Evolutionary conservation across 1,284 basidiomycete species (phyloP), one percentile per base, ranked within the genome.

Genomic region (Trichosporon coremiiforme): DNA sequence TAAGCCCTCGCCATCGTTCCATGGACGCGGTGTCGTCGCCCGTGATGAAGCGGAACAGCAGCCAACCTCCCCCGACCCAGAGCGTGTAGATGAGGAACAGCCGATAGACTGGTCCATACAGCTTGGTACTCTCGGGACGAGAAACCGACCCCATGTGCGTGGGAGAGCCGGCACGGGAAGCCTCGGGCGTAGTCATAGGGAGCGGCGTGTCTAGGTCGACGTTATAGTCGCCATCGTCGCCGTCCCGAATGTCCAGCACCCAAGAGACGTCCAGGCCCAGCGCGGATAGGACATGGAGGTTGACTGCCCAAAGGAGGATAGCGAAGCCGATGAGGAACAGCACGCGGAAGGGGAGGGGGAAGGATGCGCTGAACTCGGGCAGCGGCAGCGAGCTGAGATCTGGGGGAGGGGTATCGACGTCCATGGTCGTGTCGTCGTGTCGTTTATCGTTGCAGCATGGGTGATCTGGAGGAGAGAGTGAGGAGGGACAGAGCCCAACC

Each of bases 281-380:
- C 4, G 86, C 72, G 73, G 90, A 85, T 50, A 97, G 87, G 63
- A 91, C 88, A 82, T 97, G 94, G 6, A 97, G 84, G 82, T 97
- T 97, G 41, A 90, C 88, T 0, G 93, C 93, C 92, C 92, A 94
- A 68, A 89, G 88, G 9, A 93, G 79, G 69, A 92, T 86, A 41
- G 91, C 91, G 65, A 91, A 75, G 33, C 90, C 89, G 70, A 88
- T 83, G 68, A 95, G 86, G 74, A 88, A 87, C 69, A 93, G 86
- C 36, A 92, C 90, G 71, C 93, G 89, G 80, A 93, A 92, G 4
- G 93, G 92, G 5, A 94, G 86, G 8, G 93, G 93, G 78, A 93
- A 92, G 9, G 85, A 84, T 29, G 87, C 84, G 60, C 87, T 87
- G 75, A 90, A 86, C 53, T 86, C 83, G 47, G 84, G 84, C 29